Percentiles rank a stretch among this genome's conserved stretches.
Conservation (phyloP, 176 grass and related monocot species). For the Aegilops bicornis region DNA sequence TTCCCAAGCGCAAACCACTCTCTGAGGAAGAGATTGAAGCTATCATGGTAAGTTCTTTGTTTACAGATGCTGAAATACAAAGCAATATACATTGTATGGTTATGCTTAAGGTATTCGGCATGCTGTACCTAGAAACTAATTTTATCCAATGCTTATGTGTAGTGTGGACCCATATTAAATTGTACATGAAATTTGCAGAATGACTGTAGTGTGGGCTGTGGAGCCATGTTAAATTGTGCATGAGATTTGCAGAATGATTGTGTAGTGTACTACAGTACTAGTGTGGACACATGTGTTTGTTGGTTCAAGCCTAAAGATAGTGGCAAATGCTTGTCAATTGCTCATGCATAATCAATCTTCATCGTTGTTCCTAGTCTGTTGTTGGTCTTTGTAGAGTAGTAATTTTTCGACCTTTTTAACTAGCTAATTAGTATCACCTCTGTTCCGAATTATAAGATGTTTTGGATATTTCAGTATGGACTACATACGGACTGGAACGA, state of each 20-base stretch:
- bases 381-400: not conserved
- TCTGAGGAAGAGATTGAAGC: conserved; percentile 94
- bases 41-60: conserved; percentile 69
- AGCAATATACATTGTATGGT: not conserved
- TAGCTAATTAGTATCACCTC: not conserved
- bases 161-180: conserved; percentile 6
- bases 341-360: not conserved
- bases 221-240: not conserved
- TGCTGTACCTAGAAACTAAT: not conserved
- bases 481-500: too few relatives aligned
- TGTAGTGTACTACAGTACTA: not conserved
- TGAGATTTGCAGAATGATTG: conserved; percentile 21
- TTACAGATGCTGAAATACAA: conserved; percentile 1
- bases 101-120: not conserved
- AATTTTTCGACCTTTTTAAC: not conserved
- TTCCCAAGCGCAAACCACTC: conserved; percentile 86
- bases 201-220: not conserved
- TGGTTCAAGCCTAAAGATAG: not conserved
- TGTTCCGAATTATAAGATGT: too few relatives aligned
- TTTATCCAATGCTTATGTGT: not conserved
- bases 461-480: too few relatives aligned
- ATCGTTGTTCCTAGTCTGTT: not conserved
- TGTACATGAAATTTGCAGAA: conserved; percentile 5
- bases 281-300: not conserved
- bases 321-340: not conserved